Base-by-base conservation (phyloP, 306 rosid genomes). In the Trifolium subterraneum region DNA sequence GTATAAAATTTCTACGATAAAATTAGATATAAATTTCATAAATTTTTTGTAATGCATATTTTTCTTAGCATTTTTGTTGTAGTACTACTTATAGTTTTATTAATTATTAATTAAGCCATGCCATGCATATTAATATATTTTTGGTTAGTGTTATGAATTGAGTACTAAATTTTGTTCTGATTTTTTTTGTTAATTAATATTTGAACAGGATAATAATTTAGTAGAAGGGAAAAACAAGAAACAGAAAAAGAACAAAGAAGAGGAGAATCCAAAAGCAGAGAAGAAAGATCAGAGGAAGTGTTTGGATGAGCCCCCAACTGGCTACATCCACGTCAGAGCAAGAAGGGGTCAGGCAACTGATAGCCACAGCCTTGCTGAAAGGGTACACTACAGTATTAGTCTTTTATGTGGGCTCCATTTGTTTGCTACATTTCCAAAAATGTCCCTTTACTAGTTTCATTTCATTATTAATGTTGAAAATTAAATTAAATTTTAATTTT, bases 331-430 rank as follows among this genome's bases (percentile, higher is more conserved):
- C 73, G 97, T 93, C 77, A 87, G 98, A 84, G 98, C 97, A 58
- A 86, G 97, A 79, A 91, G 98, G 82, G 98, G 98, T 61, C 91
- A 91, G 71, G 98, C 97, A 12, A 93, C 98, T 8, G 98, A 93
- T 74, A 93, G 96, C 87, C 98, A 91, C 87, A 93, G 98, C 96
- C 96, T 93, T 56, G 97, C 98, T 20, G 98, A 93, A 72, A 93
- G 98, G 97, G 98, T 93, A 86, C 48, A 13, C 16, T 19, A 18
- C 5, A 7, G 0, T 42, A 42, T 3, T 42, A 3, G 18, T 3
- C 10, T 50, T 54, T 20, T 22, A 10, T 20, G 36, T 10, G 15
- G 64, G 74, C 59, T 25, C 58, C 73, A 64, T 27, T 59, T 45
- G 1, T 38, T 16, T 18, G 5, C 3, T 15, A 10, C 13, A 27